phyloP scores from a whole-genome alignment of 352 stramenopile species.

The Globisporangium yorkense region DNA sequence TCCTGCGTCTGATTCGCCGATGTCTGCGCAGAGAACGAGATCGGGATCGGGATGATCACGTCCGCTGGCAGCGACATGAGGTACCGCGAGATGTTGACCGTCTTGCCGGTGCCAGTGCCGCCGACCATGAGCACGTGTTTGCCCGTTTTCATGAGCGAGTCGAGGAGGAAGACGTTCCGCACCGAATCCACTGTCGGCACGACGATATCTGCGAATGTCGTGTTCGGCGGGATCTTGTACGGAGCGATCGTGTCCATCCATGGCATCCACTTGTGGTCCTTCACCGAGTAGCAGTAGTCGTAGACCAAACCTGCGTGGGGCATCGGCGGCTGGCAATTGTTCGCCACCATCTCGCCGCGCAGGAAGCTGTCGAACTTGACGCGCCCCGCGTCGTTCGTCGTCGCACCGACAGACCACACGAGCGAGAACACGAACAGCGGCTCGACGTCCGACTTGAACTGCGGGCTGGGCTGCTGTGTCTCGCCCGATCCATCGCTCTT shows the following conservation, averaged over 20 bases:
- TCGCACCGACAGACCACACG: conserved; percentile 90
- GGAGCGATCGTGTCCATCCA: conserved; percentile 92
- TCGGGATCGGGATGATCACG: conserved; percentile 85
- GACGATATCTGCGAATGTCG: conserved; percentile 90
- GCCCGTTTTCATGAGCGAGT: conserved; percentile 70
- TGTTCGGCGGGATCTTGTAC: conserved; percentile 69
- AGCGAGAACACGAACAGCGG: conserved; percentile 91
- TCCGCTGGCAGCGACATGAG: conserved; percentile 83
- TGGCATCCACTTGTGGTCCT: conserved; percentile 86
- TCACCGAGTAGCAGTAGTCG: conserved; percentile 88
- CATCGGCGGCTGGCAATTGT: conserved; percentile 50
- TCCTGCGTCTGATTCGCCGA: conserved; percentile 91
- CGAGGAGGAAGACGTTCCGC: conserved; percentile 90
- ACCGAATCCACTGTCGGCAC: conserved; percentile 92
- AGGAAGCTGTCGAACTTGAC: conserved; percentile 88
- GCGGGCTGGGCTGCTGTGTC: conserved; percentile 33
- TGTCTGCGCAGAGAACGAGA: conserved; percentile 92
- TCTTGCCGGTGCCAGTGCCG: conserved; percentile 93
- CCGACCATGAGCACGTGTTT: conserved; percentile 95
- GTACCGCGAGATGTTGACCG: conserved; percentile 90
- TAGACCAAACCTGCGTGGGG: conserved; percentile 76
- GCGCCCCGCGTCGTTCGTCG: conserved; percentile 84
- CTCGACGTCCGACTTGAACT: conserved; percentile 79
- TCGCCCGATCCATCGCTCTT: conserved; percentile 43
- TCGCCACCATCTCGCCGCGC: conserved; percentile 73